Conservation (phyloP, 2,329 filamentous ascomycete genomes). For the Pseudocercospora macadamiae region DNA sequence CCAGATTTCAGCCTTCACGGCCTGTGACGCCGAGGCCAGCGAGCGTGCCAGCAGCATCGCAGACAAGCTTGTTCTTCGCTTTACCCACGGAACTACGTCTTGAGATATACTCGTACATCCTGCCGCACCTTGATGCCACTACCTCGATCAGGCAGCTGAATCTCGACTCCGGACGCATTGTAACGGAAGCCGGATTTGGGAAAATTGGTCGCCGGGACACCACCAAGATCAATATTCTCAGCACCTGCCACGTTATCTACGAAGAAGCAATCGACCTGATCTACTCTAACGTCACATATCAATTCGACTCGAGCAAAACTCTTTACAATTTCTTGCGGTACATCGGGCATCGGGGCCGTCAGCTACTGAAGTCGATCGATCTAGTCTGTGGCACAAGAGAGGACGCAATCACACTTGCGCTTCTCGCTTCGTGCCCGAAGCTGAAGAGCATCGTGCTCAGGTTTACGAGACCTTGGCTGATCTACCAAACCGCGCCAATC, state of each 20-base stretch:
- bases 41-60: neutral
- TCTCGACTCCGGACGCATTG: slow-evolving; percentile 32
- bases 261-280: slow-evolving; percentile 50
- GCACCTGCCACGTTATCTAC: slow-evolving; percentile 46
- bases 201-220: slow-evolving; percentile 38
- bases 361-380: slow-evolving; percentile 29
- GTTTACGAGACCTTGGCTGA: slow-evolving; percentile 26
- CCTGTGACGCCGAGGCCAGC: neutral
- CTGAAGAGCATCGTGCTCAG: slow-evolving; percentile 31
- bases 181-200: slow-evolving; percentile 28
- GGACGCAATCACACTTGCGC: slow-evolving; percentile 36
- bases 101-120: slow-evolving; percentile 55
- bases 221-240: slow-evolving; percentile 47
- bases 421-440: slow-evolving; percentile 33
- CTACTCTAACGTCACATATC: slow-evolving; percentile 52
- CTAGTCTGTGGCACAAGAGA: slow-evolving; percentile 32
- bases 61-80: slow-evolving; percentile 41
- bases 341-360: slow-evolving; percentile 34
- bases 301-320: slow-evolving; percentile 47
- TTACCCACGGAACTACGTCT: slow-evolving; percentile 65
- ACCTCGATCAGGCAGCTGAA: slow-evolving; percentile 32
- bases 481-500: slow-evolving; percentile 24
- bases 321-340: slow-evolving; percentile 48
- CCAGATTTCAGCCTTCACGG: neutral
- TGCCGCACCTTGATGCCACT: slow-evolving; percentile 32